A percentile compares a stretch with the other conserved stretches of the same genome.
Evolutionary conservation across 164 flowering plant species (phyloP).

Genomic region (Warburgia ugandensis): DNA sequence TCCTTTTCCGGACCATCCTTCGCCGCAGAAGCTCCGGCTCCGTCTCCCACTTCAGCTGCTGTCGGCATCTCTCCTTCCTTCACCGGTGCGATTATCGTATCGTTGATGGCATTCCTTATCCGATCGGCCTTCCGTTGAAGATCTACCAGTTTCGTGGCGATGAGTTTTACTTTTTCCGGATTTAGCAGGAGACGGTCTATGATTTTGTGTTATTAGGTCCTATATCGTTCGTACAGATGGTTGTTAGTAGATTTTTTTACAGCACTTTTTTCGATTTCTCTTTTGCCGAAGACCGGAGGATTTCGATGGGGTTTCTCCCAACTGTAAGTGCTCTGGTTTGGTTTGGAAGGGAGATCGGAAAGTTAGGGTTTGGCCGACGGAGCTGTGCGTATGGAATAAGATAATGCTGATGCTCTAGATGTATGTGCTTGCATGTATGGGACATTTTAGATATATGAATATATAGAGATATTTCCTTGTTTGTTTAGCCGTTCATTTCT

Average conservation of each 20-base stretch:
- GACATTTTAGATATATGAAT: conserved; percentile 1
- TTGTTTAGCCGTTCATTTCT: neutral
- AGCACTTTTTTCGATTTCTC: neutral
- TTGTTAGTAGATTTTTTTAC: neutral
- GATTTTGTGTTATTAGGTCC: no score
- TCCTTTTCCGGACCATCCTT: conserved; percentile 15
- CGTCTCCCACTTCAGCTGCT: conserved; percentile 29
- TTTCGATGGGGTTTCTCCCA: neutral
- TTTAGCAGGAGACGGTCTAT: no score
- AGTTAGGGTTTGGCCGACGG: conserved; percentile 4
- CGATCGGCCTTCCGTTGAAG: conserved; percentile 23
- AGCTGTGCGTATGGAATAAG: conserved; percentile 6
- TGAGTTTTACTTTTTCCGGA: no score
- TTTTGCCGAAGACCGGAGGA: neutral
- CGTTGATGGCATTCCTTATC: conserved; percentile 22
- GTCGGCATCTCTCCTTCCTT: conserved; percentile 26
- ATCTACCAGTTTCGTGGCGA: conserved; percentile 1
- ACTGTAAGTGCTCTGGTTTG: neutral
- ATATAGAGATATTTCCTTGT: conserved; percentile 1
- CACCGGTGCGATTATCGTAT: conserved; percentile 15
- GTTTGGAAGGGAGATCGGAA: conserved; percentile 1
- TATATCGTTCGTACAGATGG: no score
- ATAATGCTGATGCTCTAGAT: neutral
- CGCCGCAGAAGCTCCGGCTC: conserved; percentile 39
- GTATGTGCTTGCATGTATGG: neutral